phyloP scores from a whole-genome alignment of 2,329 filamentous ascomycete genomes.

The Microsporum audouinii region DNA sequence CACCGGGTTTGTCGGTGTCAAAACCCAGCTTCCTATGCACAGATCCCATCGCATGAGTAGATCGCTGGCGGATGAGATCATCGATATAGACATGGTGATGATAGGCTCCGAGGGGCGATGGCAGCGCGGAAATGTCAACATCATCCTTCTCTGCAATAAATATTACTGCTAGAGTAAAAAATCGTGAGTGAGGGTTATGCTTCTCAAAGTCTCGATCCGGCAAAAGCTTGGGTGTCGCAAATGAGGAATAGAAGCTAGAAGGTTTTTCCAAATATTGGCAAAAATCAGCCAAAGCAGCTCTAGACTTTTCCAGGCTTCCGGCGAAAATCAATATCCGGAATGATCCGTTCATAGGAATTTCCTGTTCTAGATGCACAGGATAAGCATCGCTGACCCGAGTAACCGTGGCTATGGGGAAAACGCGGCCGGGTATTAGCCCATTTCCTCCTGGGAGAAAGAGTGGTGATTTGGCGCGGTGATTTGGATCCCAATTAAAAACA shows the following conservation, averaged over 20 bases:
- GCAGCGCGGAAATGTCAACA: constrained; percentile 61
- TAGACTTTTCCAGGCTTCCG: constrained; percentile 52
- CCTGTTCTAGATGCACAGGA: constrained; percentile 79
- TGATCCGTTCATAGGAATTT: constrained; percentile 75
- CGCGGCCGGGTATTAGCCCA: constrained; percentile 48
- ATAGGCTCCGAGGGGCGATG: constrained; percentile 60
- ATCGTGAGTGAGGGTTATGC: constrained; percentile 72
- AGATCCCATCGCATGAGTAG: constrained; percentile 57
- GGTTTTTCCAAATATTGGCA: constrained; percentile 52
- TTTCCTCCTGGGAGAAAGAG: constrained; percentile 56
- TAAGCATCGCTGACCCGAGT: constrained; percentile 83
- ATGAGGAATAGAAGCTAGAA: constrained; percentile 58
- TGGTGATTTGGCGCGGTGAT: constrained; percentile 58
- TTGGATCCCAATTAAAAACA: constrained; percentile 67
- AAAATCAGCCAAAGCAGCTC: constrained; percentile 58
- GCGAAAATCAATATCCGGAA: constrained; percentile 80
- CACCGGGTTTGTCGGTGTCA: constrained; percentile 58
- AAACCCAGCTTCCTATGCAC: constrained; percentile 84
- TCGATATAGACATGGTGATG: constrained; percentile 77
- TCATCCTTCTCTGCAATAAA: constrained; percentile 55
- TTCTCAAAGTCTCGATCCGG: constrained; percentile 62
- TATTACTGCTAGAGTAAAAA: constrained; percentile 69
- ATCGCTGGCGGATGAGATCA: constrained; percentile 60
- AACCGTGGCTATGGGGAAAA: constrained; percentile 67
- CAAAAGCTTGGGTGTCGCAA: constrained; percentile 43